A percentile compares a stretch with the other conserved stretches of the same genome.
Conservation (phyloP, 768 basidiomycete genomes). For the Multifurca ochricompacta region DNA sequence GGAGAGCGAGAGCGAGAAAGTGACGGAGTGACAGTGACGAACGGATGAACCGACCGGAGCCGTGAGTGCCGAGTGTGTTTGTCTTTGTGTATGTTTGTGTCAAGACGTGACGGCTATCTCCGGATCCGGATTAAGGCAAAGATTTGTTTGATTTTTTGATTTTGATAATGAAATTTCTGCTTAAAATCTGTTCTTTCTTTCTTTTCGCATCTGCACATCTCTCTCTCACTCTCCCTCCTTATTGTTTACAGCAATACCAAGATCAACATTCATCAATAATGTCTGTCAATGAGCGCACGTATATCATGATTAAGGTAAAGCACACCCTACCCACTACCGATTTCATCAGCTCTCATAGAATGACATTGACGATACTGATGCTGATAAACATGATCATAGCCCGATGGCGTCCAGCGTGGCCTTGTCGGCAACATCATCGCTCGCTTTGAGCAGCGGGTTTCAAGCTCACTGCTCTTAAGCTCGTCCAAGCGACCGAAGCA, state of each 20-base stretch:
- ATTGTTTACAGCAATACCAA: constrained; percentile 22
- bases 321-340: background rate
- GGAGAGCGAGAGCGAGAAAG: background rate
- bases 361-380: constrained; percentile 2
- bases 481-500: constrained; percentile 66
- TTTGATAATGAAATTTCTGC: constrained; percentile 19
- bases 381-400: constrained; percentile 40
- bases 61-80: constrained; percentile 25
- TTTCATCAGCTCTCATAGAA: no score
- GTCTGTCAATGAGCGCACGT: constrained; percentile 79
- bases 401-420: constrained; percentile 96
- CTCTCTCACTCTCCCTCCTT: constrained; percentile 26
- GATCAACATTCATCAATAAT: constrained; percentile 33
- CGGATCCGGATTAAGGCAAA: constrained; percentile 9
- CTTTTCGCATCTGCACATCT: constrained; percentile 21
- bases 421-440: constrained; percentile 93
- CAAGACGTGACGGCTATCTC: constrained; percentile 20
- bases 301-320: constrained; percentile 98
- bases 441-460: constrained; percentile 98
- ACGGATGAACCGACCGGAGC: background rate
- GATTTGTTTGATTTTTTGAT: no score
- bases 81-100: constrained; percentile 41
- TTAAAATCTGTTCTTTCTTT: constrained; percentile 25
- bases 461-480: constrained; percentile 94
- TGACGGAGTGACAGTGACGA: no score